A percentile compares a stretch with the other conserved stretches of the same genome.
Evolutionary conservation across 2,329 filamentous ascomycete species (phyloP).

Genomic region (Penicillium sp.): DNA sequence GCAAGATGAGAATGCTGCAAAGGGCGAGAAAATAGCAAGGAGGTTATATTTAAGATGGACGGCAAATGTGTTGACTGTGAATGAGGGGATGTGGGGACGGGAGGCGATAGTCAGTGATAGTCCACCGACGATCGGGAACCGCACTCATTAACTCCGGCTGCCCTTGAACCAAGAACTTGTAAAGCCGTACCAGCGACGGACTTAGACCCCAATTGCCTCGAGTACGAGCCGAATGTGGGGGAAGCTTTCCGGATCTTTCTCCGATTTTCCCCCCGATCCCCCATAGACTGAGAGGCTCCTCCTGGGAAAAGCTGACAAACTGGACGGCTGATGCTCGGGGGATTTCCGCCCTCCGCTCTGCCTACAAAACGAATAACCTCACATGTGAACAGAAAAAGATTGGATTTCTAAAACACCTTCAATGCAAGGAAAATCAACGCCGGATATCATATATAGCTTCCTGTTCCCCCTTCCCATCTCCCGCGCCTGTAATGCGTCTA

Average conservation of each 20-base stretch:
- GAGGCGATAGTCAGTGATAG: background rate
- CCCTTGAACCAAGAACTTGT: background rate
- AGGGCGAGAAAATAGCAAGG: background rate
- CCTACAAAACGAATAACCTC: background rate
- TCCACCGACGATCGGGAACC: background rate
- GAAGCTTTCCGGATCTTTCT: slow-evolving; percentile 2
- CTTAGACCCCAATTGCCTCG: slow-evolving; percentile 6
- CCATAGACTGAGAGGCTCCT: background rate
- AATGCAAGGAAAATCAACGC: slow-evolving; percentile 2
- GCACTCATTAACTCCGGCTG: slow-evolving; percentile 1
- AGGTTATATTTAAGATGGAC: slow-evolving; percentile 3
- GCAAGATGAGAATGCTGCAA: background rate
- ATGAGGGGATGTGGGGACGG: slow-evolving; percentile 1
- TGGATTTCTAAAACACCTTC: background rate
- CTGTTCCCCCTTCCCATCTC: background rate
- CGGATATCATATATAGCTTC: background rate
- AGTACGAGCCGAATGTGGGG: slow-evolving; percentile 16
- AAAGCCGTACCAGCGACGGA: background rate
- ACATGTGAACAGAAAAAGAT: background rate
- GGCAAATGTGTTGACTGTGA: background rate
- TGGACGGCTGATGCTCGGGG: background rate
- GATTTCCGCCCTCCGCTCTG: background rate
- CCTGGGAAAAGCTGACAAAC: background rate
- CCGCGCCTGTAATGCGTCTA: slow-evolving; percentile 11
- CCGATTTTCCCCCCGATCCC: no score